Evolutionary conservation across 2,329 filamentous ascomycete species (phyloP).

Genomic region (Remersonia thermophila): DNA sequence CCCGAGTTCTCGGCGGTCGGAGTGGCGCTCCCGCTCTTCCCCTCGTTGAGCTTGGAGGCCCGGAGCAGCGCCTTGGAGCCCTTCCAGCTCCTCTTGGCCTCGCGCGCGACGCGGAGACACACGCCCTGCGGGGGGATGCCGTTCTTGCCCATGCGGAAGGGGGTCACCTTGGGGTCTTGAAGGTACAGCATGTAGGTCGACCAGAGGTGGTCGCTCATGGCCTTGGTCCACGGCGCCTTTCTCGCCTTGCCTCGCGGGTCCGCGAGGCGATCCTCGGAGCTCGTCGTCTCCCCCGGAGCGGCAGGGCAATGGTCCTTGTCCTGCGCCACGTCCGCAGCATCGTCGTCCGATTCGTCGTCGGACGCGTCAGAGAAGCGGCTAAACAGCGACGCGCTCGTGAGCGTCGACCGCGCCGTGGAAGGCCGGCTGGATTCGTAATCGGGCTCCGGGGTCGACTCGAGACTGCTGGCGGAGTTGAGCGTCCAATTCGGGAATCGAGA

Average conservation of each 20-base stretch:
- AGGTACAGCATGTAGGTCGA: slow-evolving; percentile 52
- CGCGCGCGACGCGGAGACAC: slow-evolving; percentile 51
- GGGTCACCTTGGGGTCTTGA: slow-evolving; percentile 55
- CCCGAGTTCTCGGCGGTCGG: slow-evolving; percentile 37
- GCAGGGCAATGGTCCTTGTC: slow-evolving; percentile 20
- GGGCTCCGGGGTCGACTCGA: slow-evolving; percentile 45
- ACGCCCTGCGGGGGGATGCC: slow-evolving; percentile 53
- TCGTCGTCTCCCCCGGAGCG: slow-evolving; percentile 5
- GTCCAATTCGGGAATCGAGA: slow-evolving; percentile 47
- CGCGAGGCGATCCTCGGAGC: slow-evolving; percentile 2
- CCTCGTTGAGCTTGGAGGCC: slow-evolving; percentile 16
- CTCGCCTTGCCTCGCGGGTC: slow-evolving; percentile 22
- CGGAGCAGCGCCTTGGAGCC: slow-evolving; percentile 35
- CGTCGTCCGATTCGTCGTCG: slow-evolving; percentile 43
- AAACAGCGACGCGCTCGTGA: slow-evolving; percentile 44
- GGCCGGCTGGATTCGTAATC: slow-evolving; percentile 43
- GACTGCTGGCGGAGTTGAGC: slow-evolving; percentile 42
- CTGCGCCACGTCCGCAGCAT: slow-evolving; percentile 31
- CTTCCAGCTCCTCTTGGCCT: slow-evolving; percentile 55
- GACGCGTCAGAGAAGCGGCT: slow-evolving; percentile 44
- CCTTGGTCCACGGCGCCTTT: slow-evolving; percentile 50
- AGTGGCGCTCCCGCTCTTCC: slow-evolving; percentile 42
- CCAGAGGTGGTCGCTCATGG: slow-evolving; percentile 56
- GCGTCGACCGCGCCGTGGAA: slow-evolving; percentile 46
- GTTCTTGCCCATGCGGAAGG: slow-evolving; percentile 50